Percentiles rank a stretch among this genome's conserved stretches.
These are phyloP conservation scores for Talaromyces wortmannii DNA, from an alignment of 495 filamentous ascomycete genomes.

Conservation along the genomic window DNA sequence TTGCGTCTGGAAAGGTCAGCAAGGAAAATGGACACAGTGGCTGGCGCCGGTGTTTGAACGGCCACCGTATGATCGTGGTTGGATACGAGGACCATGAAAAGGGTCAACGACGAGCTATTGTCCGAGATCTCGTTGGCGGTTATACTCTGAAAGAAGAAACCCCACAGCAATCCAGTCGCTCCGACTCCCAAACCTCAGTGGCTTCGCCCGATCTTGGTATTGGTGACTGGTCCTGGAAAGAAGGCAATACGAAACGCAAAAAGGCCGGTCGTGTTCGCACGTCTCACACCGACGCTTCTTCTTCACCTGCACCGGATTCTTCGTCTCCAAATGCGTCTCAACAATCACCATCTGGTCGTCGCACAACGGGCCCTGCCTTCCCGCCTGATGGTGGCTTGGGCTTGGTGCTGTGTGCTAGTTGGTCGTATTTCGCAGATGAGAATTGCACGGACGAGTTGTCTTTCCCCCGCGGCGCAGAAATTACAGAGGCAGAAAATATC, in stretches of 20 bases:
- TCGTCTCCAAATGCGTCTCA: constrained; percentile 7
- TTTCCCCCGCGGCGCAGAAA: constrained; percentile 77
- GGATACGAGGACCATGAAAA: constrained; percentile 57
- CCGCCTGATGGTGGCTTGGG: constrained; percentile 69
- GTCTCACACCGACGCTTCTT: background rate
- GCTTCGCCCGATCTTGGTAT: constrained; percentile 19
- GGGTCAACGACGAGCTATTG: constrained; percentile 50
- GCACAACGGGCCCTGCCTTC: constrained; percentile 30
- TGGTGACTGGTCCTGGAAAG: constrained; percentile 45
- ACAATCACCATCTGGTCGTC: background rate
- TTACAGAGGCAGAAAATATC: constrained; percentile 71
- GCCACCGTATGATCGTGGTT: constrained; percentile 82
- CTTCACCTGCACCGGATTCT: background rate
- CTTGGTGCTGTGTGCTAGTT: constrained; percentile 52
- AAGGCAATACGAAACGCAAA: constrained; percentile 38
- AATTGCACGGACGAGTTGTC: constrained; percentile 63
- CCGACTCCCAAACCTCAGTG: constrained; percentile 2
- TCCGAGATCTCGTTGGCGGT: constrained; percentile 69
- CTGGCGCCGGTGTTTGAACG: constrained; percentile 70
- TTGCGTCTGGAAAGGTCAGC: constrained; percentile 52
- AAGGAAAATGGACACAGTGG: constrained; percentile 68
- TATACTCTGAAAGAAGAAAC: constrained; percentile 48
- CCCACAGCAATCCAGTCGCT: constrained; percentile 9
- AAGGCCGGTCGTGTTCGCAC: constrained; percentile 36
- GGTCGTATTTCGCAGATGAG: constrained; percentile 65